These are phyloP conservation scores for Irineochytrium annulatum DNA, from an alignment of 192 early-diverging fungal species.

Conservation along the genomic window DNA sequence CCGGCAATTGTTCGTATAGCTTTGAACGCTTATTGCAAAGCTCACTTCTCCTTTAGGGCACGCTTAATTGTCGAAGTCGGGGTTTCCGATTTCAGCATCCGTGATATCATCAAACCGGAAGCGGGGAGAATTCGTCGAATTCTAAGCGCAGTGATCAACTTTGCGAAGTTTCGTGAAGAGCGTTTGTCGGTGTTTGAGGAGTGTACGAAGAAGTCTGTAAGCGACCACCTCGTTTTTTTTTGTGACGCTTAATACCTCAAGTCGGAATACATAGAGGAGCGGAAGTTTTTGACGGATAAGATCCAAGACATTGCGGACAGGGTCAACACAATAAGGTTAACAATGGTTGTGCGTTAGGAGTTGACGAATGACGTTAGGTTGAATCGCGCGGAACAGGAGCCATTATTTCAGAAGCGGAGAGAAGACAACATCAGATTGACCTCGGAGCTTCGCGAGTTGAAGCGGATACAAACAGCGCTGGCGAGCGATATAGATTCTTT, in stretches of 20 bases:
- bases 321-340: conserved; percentile 46
- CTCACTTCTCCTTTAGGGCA: conserved; percentile 27
- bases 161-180: conserved; percentile 85
- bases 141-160: conserved; percentile 84
- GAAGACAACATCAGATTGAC: conserved; percentile 48
- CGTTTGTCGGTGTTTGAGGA: conserved; percentile 61
- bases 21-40: conserved; percentile 5
- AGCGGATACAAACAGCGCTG: conserved; percentile 37
- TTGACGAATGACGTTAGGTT: conserved; percentile 25
- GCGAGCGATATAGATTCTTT: conserved; percentile 36
- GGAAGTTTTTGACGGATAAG: conserved; percentile 46
- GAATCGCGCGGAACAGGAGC: conserved; percentile 51
- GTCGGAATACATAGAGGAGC: conserved; percentile 38
- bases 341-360: not conserved
- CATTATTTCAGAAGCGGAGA: conserved; percentile 41
- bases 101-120: conserved; percentile 79
- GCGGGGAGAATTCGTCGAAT: conserved; percentile 59
- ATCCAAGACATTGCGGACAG: conserved; percentile 50
- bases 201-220: conserved; percentile 57
- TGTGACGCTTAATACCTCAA: conserved; percentile 4
- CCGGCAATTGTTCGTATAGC: conserved; percentile 50
- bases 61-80: conserved; percentile 69
- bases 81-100: conserved; percentile 67
- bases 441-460: conserved; percentile 55
- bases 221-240: not conserved